Conservation (phyloP, 257 asterid genomes). For the Solanum etuberosum region DNA sequence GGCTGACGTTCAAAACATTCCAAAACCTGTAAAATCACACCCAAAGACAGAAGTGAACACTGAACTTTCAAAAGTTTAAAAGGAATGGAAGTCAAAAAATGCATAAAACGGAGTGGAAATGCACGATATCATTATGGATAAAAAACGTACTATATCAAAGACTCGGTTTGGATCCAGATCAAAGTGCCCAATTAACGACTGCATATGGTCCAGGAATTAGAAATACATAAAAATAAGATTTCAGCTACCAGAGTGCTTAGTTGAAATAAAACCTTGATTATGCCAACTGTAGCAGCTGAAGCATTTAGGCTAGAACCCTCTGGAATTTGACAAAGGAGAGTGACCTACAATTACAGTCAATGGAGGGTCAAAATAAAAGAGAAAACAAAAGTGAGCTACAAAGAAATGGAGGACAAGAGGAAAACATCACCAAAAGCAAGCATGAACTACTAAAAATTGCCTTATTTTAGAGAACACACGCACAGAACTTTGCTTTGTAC, state of each 20-base stretch:
- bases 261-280: conserved; percentile 55
- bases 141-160: conserved; percentile 82
- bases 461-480: not conserved
- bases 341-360: conserved; percentile 43
- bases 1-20: conserved; percentile 98
- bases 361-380: not conserved
- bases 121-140: not conserved
- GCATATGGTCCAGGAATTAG: conserved; percentile 31
- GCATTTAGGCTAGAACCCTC: conserved; percentile 50
- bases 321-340: conserved; percentile 90
- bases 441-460: not conserved
- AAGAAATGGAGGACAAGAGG: not conserved
- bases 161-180: conserved; percentile 99
- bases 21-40: conserved; percentile 39
- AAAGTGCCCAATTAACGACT: conserved; percentile 98
- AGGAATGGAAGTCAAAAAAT: not conserved
- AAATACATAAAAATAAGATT: conserved; percentile 2
- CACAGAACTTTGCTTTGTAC: not conserved
- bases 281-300: conserved; percentile 80
- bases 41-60: not conserved
- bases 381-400: not conserved
- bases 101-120: not conserved
- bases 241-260: not conserved
- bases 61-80: conserved; percentile 10
- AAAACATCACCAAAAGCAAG: not conserved